These are phyloP conservation scores for Suhomyces sp. DNA, from an alignment of 805 yeast species.

Conservation along the genomic window DNA sequence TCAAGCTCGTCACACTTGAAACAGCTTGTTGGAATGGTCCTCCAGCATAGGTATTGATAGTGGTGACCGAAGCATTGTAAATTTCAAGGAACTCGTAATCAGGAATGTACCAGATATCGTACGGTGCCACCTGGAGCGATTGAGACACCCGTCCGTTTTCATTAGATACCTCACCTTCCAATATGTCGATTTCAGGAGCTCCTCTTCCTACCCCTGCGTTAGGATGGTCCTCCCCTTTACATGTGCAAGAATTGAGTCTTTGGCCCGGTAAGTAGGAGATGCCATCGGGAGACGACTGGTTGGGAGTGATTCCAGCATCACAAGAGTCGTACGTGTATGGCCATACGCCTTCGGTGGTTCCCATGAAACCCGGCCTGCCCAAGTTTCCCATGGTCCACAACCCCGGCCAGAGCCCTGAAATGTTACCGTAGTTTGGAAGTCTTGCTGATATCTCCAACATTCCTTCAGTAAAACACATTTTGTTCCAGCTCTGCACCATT, in stretches of 20 bases:
- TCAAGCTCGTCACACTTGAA: constrained; percentile 76
- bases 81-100: constrained; percentile 79
- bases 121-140: constrained; percentile 91
- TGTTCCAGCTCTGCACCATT: constrained; percentile 91
- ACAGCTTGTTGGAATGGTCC: constrained; percentile 94
- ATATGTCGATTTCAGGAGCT: constrained; percentile 90
- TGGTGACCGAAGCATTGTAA: constrained; percentile 62
- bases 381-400: constrained; percentile 92
- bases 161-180: constrained; percentile 74
- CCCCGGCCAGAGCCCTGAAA: constrained; percentile 95
- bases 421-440: constrained; percentile 74
- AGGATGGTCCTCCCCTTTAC: constrained; percentile 83
- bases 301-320: constrained; percentile 93
- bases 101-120: constrained; percentile 91
- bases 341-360: constrained; percentile 92
- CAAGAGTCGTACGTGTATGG: constrained; percentile 85
- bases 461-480: constrained; percentile 86
- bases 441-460: constrained; percentile 69
- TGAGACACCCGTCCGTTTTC: constrained; percentile 77
- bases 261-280: constrained; percentile 86
- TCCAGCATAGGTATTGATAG: constrained; percentile 86
- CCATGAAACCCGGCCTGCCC: constrained; percentile 86
- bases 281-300: constrained; percentile 89
- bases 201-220: constrained; percentile 87
- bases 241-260: constrained; percentile 70